Evolutionary conservation across 305 asterid genomes (phyloP), one percentile per base, ranked within the genome.

Genomic region (Fraxinus sp.): DNA sequence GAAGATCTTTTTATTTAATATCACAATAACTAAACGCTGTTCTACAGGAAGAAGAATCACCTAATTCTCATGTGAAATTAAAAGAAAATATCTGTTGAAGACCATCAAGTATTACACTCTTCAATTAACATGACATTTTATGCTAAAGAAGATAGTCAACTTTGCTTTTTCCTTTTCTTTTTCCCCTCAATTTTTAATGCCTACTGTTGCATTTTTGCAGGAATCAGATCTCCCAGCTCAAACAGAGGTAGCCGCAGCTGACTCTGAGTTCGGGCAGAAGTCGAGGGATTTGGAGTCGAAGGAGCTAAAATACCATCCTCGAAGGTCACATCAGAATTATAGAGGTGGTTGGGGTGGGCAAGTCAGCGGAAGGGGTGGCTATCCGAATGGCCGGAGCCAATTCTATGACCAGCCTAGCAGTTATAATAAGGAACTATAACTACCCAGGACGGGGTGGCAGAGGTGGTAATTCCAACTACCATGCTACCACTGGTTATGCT

Each of bases 361-460:
- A 62, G 84, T 30, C 87, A 35, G 78, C 22, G 80, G 87, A 8
- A 92, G 91, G 32, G 87, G 88, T 9, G 80, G 85, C 37, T 87
- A 84, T 68, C 84, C 83, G 59, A 89, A 88, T 80, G 95, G 90
- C 26, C 86, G 81, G 55, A 83, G 80, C 68, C 92, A 84, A 18
- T 64, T 72, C 64, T 85, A 85, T 41, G 96, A 90, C 75, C 92
- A 90, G 82, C 78, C 86, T 14, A 84, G 86, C 0, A 80, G 79
- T 59, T 87, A 90, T 75, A 70, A 86, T 37, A 3, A 87, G 91
- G 84, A 84, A 83, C 86, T 33, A 73, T 80, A 80, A 84, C 39
- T 86, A 75, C 52, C 73, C 92, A 85, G 92, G 93, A 80, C 82
- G 91, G 28, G 92, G 93, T 4, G 92, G 94, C 71, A 88, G 91